phyloP scores from a whole-genome alignment of 306 rosid species.

The Acmispon strigosus region DNA sequence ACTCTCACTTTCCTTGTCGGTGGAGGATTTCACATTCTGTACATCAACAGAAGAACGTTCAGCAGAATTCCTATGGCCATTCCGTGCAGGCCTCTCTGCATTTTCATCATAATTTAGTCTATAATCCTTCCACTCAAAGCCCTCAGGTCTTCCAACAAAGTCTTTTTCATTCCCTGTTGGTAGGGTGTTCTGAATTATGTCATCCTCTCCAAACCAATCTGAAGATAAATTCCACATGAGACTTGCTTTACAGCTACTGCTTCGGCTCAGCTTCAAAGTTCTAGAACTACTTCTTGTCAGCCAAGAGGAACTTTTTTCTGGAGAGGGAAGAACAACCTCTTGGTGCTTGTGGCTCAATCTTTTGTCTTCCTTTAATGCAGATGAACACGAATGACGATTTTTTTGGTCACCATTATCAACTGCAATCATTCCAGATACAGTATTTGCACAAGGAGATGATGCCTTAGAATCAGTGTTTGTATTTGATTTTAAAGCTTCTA shows the following conservation, averaged over 20 bases:
- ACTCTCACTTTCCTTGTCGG: slow-evolving; percentile 23
- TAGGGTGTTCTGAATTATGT: slow-evolving; percentile 47
- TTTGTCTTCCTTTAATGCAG: slow-evolving; percentile 34
- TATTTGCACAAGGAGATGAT: slow-evolving; percentile 46
- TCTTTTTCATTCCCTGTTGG: slow-evolving; percentile 49
- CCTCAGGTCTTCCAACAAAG: slow-evolving; percentile 59
- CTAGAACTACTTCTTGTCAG: slow-evolving; percentile 24
- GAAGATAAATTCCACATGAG: slow-evolving; percentile 37
- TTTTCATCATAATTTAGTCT: slow-evolving; percentile 34
- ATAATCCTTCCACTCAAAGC: slow-evolving; percentile 40
- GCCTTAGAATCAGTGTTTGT: slow-evolving; percentile 36
- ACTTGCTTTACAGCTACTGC: slow-evolving; percentile 77
- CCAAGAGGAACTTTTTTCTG: slow-evolving; percentile 42
- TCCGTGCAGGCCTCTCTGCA: slow-evolving; percentile 24
- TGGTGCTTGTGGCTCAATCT: slow-evolving; percentile 22
- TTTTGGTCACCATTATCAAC: slow-evolving; percentile 33
- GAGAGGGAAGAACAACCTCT: slow-evolving; percentile 39
- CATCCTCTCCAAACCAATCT: slow-evolving; percentile 53
- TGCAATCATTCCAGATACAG: slow-evolving; percentile 28
- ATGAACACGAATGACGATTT: slow-evolving; percentile 30
- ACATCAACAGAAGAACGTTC: slow-evolving; percentile 25
- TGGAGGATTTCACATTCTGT: slow-evolving; percentile 28
- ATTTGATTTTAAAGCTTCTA: slow-evolving; percentile 35
- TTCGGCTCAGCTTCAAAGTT: slow-evolving; percentile 40
- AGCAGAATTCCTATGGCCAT: slow-evolving; percentile 34